Percentiles rank a stretch among this genome's conserved stretches.
These are phyloP conservation scores for Colletotrichum filicis DNA, from an alignment of 2,329 filamentous ascomycete genomes.

Conservation along the genomic window DNA sequence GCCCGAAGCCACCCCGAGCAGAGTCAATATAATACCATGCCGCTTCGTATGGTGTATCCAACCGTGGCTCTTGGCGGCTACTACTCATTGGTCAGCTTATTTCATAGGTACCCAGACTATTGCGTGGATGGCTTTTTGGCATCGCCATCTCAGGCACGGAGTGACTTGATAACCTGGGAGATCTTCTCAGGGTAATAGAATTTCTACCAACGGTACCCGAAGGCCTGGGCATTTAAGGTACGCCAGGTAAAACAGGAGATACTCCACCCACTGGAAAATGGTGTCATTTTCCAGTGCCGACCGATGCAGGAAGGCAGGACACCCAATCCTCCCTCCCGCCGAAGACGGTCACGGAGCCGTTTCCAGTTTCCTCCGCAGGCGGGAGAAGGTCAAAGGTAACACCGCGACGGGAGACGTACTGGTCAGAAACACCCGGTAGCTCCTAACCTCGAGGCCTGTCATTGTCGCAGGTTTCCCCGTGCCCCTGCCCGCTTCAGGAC, in stretches of 20 bases:
- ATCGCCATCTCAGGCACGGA: not conserved
- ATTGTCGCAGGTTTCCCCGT: conserved; percentile 9
- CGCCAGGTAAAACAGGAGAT: not conserved
- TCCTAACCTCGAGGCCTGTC: conserved; percentile 15
- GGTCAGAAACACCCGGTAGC: conserved; percentile 7
- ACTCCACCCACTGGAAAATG: not conserved
- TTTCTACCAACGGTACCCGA: not conserved
- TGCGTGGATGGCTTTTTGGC: not conserved
- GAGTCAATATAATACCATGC: not conserved
- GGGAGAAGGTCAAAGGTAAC: conserved; percentile 1
- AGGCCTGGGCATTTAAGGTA: not conserved
- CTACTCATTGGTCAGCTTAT: not conserved
- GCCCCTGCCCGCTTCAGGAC: conserved; percentile 9
- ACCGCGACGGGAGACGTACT: not conserved
- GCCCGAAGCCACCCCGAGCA: not conserved
- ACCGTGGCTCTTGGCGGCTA: conserved; percentile 2
- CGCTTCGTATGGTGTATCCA: not conserved
- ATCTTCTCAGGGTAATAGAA: not conserved
- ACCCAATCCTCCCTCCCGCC: not conserved
- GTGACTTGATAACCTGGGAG: not conserved
- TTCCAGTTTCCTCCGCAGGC: conserved; percentile 23
- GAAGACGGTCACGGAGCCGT: conserved; percentile 3
- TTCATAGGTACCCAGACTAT: not conserved
- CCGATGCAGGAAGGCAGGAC: not conserved
- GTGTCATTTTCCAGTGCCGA: not conserved